Evolutionary conservation across 2,329 filamentous ascomycete species (phyloP).

Genomic region (Fusarium sp.): DNA sequence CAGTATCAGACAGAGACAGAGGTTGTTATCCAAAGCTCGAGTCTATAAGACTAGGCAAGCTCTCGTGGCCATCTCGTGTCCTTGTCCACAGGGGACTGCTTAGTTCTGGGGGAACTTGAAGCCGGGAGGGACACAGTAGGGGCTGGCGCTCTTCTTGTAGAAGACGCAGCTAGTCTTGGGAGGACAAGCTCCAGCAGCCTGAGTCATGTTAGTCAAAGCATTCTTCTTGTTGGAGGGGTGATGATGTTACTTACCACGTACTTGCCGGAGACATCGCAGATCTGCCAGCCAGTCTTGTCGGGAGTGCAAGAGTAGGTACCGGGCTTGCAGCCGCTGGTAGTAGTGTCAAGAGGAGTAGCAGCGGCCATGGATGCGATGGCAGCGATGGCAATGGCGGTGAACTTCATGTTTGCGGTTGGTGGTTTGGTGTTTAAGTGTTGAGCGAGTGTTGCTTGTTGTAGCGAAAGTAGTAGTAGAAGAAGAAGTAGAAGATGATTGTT

Average conservation of each 20-base stretch:
- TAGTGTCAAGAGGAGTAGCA: constrained; percentile 30
- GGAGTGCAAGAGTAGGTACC: constrained; percentile 51
- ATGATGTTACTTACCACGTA: constrained; percentile 50
- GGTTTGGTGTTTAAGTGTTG: not conserved
- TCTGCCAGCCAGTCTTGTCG: constrained; percentile 47
- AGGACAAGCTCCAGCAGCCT: constrained; percentile 52
- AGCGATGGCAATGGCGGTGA: constrained; percentile 39
- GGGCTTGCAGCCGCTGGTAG: constrained; percentile 45
- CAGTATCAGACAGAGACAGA: constrained; percentile 4
- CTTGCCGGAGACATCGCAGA: constrained; percentile 47
- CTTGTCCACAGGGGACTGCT: not conserved
- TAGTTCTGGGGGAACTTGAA: constrained; percentile 47
- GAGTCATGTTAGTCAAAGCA: not conserved
- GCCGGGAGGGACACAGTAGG: constrained; percentile 53
- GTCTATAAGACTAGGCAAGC: not conserved
- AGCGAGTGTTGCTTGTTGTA: constrained; percentile 25
- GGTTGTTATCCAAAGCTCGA: not conserved
- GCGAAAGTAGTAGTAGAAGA: constrained; percentile 9
- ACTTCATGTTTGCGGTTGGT: constrained; percentile 47
- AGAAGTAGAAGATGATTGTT: constrained; percentile 16
- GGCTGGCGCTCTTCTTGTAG: constrained; percentile 49
- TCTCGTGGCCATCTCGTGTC: constrained; percentile 16
- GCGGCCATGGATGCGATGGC: constrained; percentile 40
- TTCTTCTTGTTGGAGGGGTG: no score
- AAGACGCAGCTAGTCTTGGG: constrained; percentile 53